phyloP scores from a whole-genome alignment of 371 early-diverging fungal genomes.

The Rhizopus delemar region DNA sequence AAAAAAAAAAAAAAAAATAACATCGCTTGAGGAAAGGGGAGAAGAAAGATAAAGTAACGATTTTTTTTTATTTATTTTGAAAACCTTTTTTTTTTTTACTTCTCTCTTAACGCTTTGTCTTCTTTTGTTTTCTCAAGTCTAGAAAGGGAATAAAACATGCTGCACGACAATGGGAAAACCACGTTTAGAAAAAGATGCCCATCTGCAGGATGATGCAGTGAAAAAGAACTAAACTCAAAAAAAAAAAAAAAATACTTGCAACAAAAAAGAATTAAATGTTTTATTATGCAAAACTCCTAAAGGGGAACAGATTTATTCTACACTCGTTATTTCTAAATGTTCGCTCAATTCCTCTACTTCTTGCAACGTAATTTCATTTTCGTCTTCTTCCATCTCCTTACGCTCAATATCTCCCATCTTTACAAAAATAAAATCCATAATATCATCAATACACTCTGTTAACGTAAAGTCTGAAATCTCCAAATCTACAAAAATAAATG shows the following conservation, averaged over 20 bases:
- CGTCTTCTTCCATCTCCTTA: conserved; percentile 17
- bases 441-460: conserved; percentile 32
- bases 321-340: conserved; percentile 27
- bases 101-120: no score
- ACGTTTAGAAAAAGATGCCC: background rate
- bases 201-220: conserved; percentile 11
- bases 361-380: conserved; percentile 15
- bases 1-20: background rate
- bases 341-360: conserved; percentile 31
- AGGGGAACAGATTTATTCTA: conserved; percentile 9
- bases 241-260: conserved; percentile 3
- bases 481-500: conserved; percentile 13
- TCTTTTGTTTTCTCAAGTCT: no score
- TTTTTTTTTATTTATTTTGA: background rate
- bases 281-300: background rate
- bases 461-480: conserved; percentile 45
- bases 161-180: background rate
- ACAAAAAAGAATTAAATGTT: conserved; percentile 6
- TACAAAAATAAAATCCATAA: conserved; percentile 35
- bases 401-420: conserved; percentile 41
- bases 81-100: no score
- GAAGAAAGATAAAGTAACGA: no score
- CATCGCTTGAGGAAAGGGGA: background rate
- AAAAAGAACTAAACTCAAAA: conserved; percentile 9
- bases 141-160: no score